Evolutionary conservation across 208 protist genomes (phyloP), one percentile per base, ranked within the genome.

Genomic region (Zelonia costaricensis): DNA sequence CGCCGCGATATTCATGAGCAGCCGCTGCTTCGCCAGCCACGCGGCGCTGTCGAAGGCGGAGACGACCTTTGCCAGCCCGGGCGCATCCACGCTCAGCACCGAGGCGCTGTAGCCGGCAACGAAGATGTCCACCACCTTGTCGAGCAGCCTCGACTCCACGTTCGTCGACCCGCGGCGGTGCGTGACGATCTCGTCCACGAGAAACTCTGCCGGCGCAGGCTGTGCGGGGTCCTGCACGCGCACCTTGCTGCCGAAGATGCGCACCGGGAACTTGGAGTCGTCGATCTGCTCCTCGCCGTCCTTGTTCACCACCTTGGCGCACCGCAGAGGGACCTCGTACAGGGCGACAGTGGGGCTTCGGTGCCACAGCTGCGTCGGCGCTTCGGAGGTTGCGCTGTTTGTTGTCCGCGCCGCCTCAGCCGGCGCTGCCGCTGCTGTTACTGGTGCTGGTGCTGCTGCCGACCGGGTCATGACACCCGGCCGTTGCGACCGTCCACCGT

Each of bases 311-410:
- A 12, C 52, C 23, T 43, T 58, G 9, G 22, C 23, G 44, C 59
- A 72, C 7, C 69, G 69, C 49, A 84, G 60, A 12, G 66, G 72
- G 27, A 78, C 72, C 48, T 84, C 77, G 62, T 76, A 84, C n/a
- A 81, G 48, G 22, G 63, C 56, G 16, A 85, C 59, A 2, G 63
- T 53, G 3, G 67, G 48, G 36, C 28, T 42, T 46, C 61, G 70
- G 35, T 73, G 55, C 62, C 57, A 57, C 27, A 45, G 45, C 49
- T 55, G 40, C 42, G 52, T 31, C 33, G 33, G 33, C n/a, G n/a
- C n/a, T n/a, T n/a, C n/a, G n/a, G n/a, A n/a, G n/a, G n/a, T n/a
- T n/a, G n/a, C n/a, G n/a, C n/a, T n/a, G n/a, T n/a, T n/a, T n/a
- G n/a, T n/a, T n/a, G n/a, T n/a, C n/a, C n/a, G n/a, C n/a, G n/a